phyloP scores from a whole-genome alignment of 331 rosid species.

The Erythrophleum ivorense region DNA sequence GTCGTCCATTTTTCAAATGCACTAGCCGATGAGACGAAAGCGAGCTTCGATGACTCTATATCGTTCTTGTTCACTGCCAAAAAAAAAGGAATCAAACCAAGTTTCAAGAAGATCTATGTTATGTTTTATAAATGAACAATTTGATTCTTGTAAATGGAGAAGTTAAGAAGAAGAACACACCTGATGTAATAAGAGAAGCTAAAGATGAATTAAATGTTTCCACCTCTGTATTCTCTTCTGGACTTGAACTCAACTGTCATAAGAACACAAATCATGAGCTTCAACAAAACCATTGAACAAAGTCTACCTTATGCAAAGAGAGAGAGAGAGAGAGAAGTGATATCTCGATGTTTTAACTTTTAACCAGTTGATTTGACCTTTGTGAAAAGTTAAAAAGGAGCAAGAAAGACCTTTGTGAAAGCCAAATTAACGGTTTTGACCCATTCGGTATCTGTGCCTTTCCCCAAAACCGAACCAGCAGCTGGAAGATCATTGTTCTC shows the following conservation, averaged over 20 bases:
- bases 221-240: conserved; percentile 81
- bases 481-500: conserved; percentile 68
- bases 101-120: background rate
- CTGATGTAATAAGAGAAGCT: conserved; percentile 74
- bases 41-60: conserved; percentile 75
- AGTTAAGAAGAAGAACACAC: conserved; percentile 52
- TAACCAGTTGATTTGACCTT: no score
- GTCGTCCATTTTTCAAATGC: conserved; percentile 92
- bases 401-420: conserved; percentile 87
- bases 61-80: conserved; percentile 45
- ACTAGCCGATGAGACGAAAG: conserved; percentile 72
- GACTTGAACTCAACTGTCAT: conserved; percentile 78
- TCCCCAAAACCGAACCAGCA: conserved; percentile 85
- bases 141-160: conserved; percentile 8
- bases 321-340: background rate
- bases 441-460: conserved; percentile 72
- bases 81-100: no score
- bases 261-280: conserved; percentile 33
- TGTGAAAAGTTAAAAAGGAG: no score
- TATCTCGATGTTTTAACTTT: conserved; percentile 31
- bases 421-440: conserved; percentile 73
- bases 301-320: no score
- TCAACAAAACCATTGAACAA: background rate
- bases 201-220: conserved; percentile 67
- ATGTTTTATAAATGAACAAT: background rate